Evolutionary conservation across 2,329 filamentous ascomycete species (phyloP), one percentile per base, ranked within the genome.

Genomic region (Pseudopyrenochaeta lycopersici): DNA sequence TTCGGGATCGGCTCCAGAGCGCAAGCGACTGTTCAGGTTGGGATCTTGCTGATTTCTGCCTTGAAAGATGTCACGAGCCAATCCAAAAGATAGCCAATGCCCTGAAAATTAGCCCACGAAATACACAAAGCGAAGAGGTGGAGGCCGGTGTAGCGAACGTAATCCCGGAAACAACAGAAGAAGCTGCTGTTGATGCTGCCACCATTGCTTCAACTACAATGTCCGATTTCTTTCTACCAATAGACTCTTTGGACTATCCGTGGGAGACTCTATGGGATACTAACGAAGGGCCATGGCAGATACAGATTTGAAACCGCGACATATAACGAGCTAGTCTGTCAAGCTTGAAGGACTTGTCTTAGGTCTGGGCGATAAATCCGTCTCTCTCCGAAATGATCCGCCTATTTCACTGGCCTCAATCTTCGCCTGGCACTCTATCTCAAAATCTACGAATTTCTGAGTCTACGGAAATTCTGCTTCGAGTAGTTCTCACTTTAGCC

Each of bases 1-100:
- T 66, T 20, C 35, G 52, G 1, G 30, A 54, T 14, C 47, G 58
- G 9, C 35, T 64, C 4, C 33, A 47, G 12, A 44, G n/a, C 17
- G 63, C 61, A 29, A 49, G 39, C 7, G 46, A 56, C 2, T 31
- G 41, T 3, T 45, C 39, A 15, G 46, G 46, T 1, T 66, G 63
- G 63, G 58, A 64, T 20, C 46, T 66, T 11, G 63, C 63, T 12
- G 63, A 66, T 3, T 60, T 62, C 14, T 66, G 63, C 30, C 49
- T 66, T 3, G 58, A 64, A 21, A 56, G 60, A 29, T 66, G 63
- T 27, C 32, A 54, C 11, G 63, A 62, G n/a, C 58, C 63, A 2
- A 64, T 66, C 7, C 56, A 56, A 33, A 66, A 56, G n/a, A 48
- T 66, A 11, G 54, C 58, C 7, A 52, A 62, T 17, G 54, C 54